Evolutionary conservation across 2,329 filamentous ascomycete species (phyloP).

Genomic region (Claviceps lovelessii): DNA sequence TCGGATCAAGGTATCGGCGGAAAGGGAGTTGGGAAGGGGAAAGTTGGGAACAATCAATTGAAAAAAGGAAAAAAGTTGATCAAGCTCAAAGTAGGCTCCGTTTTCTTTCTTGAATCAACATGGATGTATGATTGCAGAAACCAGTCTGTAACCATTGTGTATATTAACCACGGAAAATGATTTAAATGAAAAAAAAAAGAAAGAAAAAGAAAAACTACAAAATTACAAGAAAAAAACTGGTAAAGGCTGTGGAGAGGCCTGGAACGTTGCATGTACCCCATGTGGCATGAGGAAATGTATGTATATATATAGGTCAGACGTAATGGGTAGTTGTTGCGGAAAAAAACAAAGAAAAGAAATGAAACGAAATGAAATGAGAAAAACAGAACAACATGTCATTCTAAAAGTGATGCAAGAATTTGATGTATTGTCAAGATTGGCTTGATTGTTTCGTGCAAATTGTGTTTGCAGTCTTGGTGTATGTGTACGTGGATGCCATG

Average conservation of each 20-base stretch:
- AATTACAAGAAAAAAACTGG: background rate
- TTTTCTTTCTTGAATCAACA: background rate
- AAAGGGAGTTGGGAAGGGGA: background rate
- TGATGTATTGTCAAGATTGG: too few species aligned
- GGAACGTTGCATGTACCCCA: background rate
- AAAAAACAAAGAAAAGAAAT: background rate
- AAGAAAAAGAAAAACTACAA: background rate
- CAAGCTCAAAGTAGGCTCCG: background rate
- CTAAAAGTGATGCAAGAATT: too few species aligned
- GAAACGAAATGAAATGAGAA: background rate
- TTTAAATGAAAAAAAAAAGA: background rate
- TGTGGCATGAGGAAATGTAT: background rate
- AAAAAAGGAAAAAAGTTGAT: background rate
- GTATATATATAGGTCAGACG: background rate
- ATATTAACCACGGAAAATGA: background rate
- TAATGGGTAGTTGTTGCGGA: background rate
- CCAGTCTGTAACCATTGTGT: background rate
- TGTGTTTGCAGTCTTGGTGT: too few species aligned
- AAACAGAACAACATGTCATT: background rate
- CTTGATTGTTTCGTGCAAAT: too few species aligned
- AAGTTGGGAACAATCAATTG: too few species aligned
- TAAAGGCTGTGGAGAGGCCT: background rate
- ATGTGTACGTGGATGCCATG: too few species aligned
- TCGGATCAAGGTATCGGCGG: background rate
- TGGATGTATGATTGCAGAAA: conserved; percentile 2